These are phyloP conservation scores for Cucurbita ficifolia DNA, from an alignment of 306 rosid genomes.

Conservation along the genomic window DNA sequence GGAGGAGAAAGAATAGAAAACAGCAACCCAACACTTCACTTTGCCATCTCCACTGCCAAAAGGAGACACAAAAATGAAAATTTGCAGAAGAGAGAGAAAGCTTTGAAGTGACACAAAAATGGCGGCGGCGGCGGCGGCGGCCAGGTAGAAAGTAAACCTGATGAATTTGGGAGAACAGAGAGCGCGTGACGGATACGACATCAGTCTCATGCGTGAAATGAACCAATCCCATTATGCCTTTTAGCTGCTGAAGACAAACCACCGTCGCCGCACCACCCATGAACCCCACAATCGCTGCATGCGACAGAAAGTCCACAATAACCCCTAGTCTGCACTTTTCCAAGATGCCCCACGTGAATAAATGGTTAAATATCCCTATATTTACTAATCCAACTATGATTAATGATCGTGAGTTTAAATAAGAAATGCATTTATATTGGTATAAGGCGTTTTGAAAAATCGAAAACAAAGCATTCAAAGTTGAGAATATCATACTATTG, in stretches of 20 bases:
- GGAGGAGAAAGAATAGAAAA: slow-evolving; percentile 28
- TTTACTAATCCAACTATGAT: no score
- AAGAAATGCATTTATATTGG: no score
- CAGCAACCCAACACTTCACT: slow-evolving; percentile 28
- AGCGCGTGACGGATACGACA: slow-evolving; percentile 19
- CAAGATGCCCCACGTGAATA: background rate
- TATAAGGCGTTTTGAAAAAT: no score
- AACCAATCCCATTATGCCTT: slow-evolving; percentile 27
- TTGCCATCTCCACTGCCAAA: slow-evolving; percentile 46
- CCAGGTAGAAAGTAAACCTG: background rate
- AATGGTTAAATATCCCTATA: background rate
- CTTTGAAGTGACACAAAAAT: background rate
- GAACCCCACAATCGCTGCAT: slow-evolving; percentile 42
- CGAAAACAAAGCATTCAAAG: no score
- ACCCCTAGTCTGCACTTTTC: slow-evolving; percentile 25
- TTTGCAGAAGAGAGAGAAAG: background rate
- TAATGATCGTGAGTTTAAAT: no score
- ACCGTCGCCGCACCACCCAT: slow-evolving; percentile 45
- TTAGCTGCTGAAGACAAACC: slow-evolving; percentile 37
- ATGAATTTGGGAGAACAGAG: slow-evolving; percentile 14
- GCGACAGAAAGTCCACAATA: slow-evolving; percentile 36
- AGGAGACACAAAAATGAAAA: background rate
- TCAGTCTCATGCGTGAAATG: slow-evolving; percentile 40
- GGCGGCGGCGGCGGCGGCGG: background rate
- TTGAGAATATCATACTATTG: no score